These are phyloP conservation scores for Penicillium occitanis DNA, from an alignment of 2,329 filamentous ascomycete species.

Conservation along the genomic window DNA sequence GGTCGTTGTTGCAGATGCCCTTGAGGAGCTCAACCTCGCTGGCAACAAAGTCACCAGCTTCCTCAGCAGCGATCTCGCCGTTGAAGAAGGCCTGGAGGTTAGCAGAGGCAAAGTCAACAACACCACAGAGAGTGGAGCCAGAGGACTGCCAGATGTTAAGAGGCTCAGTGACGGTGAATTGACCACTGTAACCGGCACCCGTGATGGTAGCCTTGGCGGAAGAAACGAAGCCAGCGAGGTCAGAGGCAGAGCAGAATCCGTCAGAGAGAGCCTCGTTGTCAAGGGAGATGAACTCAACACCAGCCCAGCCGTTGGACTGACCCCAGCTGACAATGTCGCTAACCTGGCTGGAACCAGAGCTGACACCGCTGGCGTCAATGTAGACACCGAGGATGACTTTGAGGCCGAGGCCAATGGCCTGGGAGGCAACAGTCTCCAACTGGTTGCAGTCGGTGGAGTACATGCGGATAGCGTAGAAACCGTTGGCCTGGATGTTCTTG, in stretches of 20 bases:
- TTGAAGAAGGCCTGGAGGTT: constrained; percentile 98
- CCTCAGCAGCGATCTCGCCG: constrained; percentile 58
- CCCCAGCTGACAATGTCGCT: constrained; percentile 69
- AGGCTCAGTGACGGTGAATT: constrained; percentile 82
- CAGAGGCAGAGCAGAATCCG: constrained; percentile 61
- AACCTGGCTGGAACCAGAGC: constrained; percentile 71
- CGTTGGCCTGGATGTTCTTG: constrained; percentile 59
- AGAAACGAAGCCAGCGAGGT: constrained; percentile 70
- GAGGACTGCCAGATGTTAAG: constrained; percentile 71
- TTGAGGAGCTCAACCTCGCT: constrained; percentile 70
- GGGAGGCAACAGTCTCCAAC: constrained; percentile 71
- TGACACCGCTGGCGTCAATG: constrained; percentile 64
- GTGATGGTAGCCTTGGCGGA: constrained; percentile 64
- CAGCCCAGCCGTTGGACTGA: constrained; percentile 58
- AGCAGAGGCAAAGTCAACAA: constrained; percentile 74
- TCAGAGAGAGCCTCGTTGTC: constrained; percentile 90
- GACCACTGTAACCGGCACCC: constrained; percentile 67
- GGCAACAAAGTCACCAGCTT: constrained; percentile 74
- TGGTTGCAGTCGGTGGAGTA: constrained; percentile 92
- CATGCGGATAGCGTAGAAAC: constrained; percentile 72
- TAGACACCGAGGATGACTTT: constrained; percentile 86
- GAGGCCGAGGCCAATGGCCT: constrained; percentile 65
- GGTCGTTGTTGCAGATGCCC: constrained; percentile 64
- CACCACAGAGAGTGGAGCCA: constrained; percentile 62
- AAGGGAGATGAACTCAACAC: constrained; percentile 77